phyloP scores from a whole-genome alignment of 768 basidiomycete genomes.

The Xerocomellus dryophilus region DNA sequence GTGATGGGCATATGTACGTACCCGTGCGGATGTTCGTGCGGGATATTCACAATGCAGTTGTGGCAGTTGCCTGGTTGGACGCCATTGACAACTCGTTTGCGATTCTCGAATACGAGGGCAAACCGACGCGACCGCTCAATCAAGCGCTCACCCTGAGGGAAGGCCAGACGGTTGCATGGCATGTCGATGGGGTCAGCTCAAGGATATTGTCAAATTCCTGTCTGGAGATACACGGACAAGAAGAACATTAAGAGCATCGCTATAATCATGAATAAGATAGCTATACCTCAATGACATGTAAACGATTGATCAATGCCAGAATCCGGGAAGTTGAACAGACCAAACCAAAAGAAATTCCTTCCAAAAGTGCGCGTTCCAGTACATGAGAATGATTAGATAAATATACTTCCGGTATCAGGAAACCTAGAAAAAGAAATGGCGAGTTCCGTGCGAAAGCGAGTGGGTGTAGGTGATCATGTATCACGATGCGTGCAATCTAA shows the following conservation, averaged over 20 bases:
- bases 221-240: conserved; percentile 2
- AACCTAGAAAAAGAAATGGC: background rate
- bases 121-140: conserved; percentile 32
- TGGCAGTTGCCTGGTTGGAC: conserved; percentile 56
- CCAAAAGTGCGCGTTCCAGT: background rate
- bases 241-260: background rate
- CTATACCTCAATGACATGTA: background rate
- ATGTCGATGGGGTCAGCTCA: conserved; percentile 52
- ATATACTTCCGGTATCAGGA: background rate
- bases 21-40: too few species aligned
- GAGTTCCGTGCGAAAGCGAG: background rate
- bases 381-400: background rate
- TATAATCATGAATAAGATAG: conserved; percentile 9
- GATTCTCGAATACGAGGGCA: conserved; percentile 37
- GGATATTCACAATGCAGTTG: too few species aligned
- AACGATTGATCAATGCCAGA: background rate
- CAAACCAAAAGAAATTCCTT: background rate
- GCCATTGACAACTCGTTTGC: conserved; percentile 45
- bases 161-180: conserved; percentile 55
- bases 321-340: background rate
- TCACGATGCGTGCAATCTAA: background rate
- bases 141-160: conserved; percentile 50
- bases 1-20: conserved; percentile 43
- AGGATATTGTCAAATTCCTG: conserved; percentile 36
- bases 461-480: background rate